phyloP scores from a whole-genome alignment of 1,284 basidiomycete species.

The Coriolopsis trogii region DNA sequence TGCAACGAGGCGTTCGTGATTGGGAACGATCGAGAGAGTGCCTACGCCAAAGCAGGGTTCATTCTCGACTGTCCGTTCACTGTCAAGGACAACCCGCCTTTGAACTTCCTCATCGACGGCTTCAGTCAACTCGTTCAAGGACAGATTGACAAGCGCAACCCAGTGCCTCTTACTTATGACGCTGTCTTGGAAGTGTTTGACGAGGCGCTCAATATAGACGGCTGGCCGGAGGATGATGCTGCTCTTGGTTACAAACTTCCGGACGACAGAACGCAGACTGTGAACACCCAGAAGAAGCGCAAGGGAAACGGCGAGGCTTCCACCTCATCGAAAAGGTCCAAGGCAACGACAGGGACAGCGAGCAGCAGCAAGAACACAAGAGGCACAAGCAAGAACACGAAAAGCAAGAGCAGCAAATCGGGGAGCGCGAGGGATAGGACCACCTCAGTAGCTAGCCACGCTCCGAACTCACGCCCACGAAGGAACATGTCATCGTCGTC shows the following conservation, averaged over 20 bases:
- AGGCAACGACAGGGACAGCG: too few relatives aligned
- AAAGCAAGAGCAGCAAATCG: too few relatives aligned
- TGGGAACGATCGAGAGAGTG: background rate
- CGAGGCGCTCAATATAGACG: background rate
- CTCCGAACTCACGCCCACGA: too few relatives aligned
- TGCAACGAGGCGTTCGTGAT: background rate
- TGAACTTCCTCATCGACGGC: background rate
- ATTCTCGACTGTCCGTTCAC: background rate
- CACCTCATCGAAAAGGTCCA: too few relatives aligned
- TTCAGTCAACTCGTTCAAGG: background rate
- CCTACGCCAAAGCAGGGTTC: background rate
- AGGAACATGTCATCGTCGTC: too few relatives aligned
- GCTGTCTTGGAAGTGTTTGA: background rate
- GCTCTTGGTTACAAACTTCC: background rate
- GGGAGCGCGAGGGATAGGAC: too few relatives aligned
- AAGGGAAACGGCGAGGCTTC: too few relatives aligned
- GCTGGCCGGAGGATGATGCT: background rate
- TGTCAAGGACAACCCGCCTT: background rate
- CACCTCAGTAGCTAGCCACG: too few relatives aligned
- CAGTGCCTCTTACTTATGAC: background rate
- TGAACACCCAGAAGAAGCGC: too few relatives aligned
- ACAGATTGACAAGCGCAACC: background rate
- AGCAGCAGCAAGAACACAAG: too few relatives aligned
- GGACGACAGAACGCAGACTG: too few relatives aligned
- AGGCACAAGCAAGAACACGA: too few relatives aligned